A percentile compares a stretch with the other conserved stretches of the same genome.
These are phyloP conservation scores for Syncephalastrum racemosum DNA, from an alignment of 371 early-diverging fungal species.

Conservation along the genomic window DNA sequence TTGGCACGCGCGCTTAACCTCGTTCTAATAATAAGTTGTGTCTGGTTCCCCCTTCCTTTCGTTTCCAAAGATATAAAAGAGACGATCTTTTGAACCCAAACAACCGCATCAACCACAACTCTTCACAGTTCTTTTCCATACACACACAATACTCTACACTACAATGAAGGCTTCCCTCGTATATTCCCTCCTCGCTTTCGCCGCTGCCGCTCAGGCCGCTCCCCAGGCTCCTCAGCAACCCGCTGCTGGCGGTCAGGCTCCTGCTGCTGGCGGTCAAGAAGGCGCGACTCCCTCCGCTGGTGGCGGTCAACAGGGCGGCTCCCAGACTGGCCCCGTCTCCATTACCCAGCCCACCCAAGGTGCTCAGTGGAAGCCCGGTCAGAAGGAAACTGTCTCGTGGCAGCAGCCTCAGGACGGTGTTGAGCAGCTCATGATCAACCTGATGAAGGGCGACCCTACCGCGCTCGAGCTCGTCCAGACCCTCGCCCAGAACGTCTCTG, in stretches of 20 bases:
- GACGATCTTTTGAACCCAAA: too few species aligned
- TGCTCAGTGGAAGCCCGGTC: conserved; percentile 41
- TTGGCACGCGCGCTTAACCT: too few species aligned
- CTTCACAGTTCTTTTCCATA: conserved; percentile 11
- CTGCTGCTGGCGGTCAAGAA: conserved; percentile 3
- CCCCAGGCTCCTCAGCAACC: conserved; percentile 5
- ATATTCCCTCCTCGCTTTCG: conserved; percentile 10
- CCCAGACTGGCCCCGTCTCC: conserved; percentile 28
- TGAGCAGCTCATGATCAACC: conserved; percentile 32
- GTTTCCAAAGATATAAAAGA: too few species aligned
- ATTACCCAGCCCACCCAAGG: conserved; percentile 39
- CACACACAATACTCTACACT: neutral
- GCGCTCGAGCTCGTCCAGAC: conserved; percentile 39
- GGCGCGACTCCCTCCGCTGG: conserved; percentile 11
- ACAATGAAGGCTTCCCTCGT: conserved; percentile 14
- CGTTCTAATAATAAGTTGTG: too few species aligned
- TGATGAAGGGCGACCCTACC: conserved; percentile 45
- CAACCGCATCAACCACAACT: too few species aligned
- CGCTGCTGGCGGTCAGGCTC: conserved; percentile 2
- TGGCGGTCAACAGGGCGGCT: conserved; percentile 8
- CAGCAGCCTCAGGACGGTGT: conserved; percentile 31
- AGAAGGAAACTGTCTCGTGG: conserved; percentile 41
- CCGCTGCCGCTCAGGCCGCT: conserved; percentile 8
- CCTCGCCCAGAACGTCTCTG: conserved; percentile 33
- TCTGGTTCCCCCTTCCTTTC: too few species aligned